Percentiles rank a stretch among this genome's conserved stretches.
These are phyloP conservation scores for Eucalyptus caleyi DNA, from an alignment of 345 rosid genomes.

Conservation along the genomic window DNA sequence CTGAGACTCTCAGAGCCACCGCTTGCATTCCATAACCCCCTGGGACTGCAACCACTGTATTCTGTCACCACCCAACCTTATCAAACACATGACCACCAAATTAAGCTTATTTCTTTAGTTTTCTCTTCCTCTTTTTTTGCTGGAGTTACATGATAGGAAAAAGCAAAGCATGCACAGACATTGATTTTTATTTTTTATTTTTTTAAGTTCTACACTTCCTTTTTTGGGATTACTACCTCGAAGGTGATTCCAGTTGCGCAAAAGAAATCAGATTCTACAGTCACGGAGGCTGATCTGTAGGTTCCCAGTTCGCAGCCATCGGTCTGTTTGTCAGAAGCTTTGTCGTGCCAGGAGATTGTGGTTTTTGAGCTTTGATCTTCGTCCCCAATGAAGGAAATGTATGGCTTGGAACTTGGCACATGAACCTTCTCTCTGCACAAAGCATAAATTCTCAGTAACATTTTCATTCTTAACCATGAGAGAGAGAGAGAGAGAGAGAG, in stretches of 20 bases:
- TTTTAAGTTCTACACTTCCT: background rate
- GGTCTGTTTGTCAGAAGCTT: slow-evolving; percentile 53
- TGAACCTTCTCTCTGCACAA: slow-evolving; percentile 64
- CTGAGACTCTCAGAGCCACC: slow-evolving; percentile 59
- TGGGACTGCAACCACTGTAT: slow-evolving; percentile 57
- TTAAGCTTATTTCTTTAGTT: background rate
- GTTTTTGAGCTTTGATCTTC: slow-evolving; percentile 25
- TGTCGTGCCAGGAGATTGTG: slow-evolving; percentile 54
- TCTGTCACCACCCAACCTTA: slow-evolving; percentile 30
- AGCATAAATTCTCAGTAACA: background rate
- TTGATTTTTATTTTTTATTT: background rate
- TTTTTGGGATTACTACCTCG: slow-evolving; percentile 24
- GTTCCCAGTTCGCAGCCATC: slow-evolving; percentile 55
- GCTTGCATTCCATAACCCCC: slow-evolving; percentile 74
- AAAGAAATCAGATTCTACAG: slow-evolving; percentile 61
- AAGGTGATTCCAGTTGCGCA: slow-evolving; percentile 78
- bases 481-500: background rate
- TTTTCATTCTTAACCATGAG: background rate
- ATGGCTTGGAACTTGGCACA: slow-evolving; percentile 57
- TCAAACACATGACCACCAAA: background rate
- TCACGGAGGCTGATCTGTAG: slow-evolving; percentile 59
- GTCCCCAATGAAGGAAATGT: slow-evolving; percentile 65
- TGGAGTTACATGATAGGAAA: background rate
- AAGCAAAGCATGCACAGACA: background rate
- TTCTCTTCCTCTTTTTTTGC: background rate